These are phyloP conservation scores for Nectriaceae sp. DNA, from an alignment of 2,329 filamentous ascomycete species.

Conservation along the genomic window DNA sequence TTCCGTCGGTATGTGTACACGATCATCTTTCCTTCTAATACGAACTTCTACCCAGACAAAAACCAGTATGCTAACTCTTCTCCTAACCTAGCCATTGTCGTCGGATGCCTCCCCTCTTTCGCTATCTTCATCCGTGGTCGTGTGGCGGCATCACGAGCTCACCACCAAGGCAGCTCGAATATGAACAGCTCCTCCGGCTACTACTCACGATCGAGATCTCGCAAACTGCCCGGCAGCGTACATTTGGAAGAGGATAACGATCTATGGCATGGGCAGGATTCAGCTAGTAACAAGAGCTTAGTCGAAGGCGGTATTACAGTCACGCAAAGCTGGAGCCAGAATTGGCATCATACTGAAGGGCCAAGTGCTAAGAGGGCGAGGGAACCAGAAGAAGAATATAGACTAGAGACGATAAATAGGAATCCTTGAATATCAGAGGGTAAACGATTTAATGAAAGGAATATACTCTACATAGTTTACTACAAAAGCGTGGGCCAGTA, in stretches of 20 bases:
- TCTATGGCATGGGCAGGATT: conserved; percentile 8
- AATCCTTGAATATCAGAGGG: neutral
- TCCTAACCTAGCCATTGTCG: conserved; percentile 13
- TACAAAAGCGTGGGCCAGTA: no score
- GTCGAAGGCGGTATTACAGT: conserved; percentile 7
- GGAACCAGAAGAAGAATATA: neutral
- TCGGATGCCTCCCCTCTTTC: conserved; percentile 19
- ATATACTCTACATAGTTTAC: no score
- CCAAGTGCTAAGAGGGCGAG: neutral
- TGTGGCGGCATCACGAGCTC: conserved; percentile 8
- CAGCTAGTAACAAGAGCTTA: conserved; percentile 15
- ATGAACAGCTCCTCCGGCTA: conserved; percentile 4
- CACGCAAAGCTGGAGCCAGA: conserved; percentile 16
- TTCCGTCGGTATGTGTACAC: conserved; percentile 13
- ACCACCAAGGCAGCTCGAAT: conserved; percentile 7
- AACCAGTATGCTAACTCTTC: neutral
- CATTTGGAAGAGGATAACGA: conserved; percentile 4
- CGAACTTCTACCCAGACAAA: neutral
- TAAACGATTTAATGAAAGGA: no score
- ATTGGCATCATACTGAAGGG: conserved; percentile 8
- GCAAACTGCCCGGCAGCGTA: conserved; percentile 6
- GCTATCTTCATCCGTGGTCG: conserved; percentile 19
- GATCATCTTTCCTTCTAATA: neutral
- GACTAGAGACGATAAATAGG: neutral
- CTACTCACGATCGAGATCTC: conserved; percentile 7